phyloP scores from a whole-genome alignment of 768 basidiomycete species.

The Pholiota microspora region DNA sequence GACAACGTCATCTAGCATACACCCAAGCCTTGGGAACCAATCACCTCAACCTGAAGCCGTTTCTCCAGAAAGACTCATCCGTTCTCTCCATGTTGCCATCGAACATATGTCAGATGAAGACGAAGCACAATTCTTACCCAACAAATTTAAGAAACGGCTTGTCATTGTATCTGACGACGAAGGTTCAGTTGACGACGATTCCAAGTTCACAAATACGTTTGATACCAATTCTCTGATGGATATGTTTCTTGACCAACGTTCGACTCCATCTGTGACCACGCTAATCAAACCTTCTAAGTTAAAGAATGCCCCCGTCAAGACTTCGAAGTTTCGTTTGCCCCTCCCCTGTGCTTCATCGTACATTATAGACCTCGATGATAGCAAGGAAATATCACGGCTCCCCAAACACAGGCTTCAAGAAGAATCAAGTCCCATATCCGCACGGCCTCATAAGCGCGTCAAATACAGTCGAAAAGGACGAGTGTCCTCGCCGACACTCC shows the following conservation, averaged over 20 bases:
- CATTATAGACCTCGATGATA: not conserved
- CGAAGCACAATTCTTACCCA: not conserved
- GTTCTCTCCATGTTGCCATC: not conserved
- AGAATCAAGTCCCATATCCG: not conserved
- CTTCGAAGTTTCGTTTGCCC: too few species aligned
- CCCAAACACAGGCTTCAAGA: slow-evolving; percentile 2
- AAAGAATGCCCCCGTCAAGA: not conserved
- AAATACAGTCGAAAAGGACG: slow-evolving; percentile 7
- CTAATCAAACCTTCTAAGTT: not conserved
- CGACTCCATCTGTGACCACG: not conserved
- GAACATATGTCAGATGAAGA: not conserved
- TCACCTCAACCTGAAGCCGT: not conserved
- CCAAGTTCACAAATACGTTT: not conserved
- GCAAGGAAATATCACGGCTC: not conserved
- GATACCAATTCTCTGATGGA: not conserved
- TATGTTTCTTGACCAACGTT: not conserved
- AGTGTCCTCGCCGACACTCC: not conserved
- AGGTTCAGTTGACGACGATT: not conserved
- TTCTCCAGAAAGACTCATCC: not conserved
- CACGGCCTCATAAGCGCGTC: not conserved
- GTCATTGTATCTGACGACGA: not conserved
- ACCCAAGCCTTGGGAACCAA: not conserved
- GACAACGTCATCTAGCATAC: not conserved
- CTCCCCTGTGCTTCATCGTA: not conserved
- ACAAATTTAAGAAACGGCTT: not conserved